Base-by-base conservation (phyloP, 192 early-diverging fungal species). In the Gigaspora rosea region DNA sequence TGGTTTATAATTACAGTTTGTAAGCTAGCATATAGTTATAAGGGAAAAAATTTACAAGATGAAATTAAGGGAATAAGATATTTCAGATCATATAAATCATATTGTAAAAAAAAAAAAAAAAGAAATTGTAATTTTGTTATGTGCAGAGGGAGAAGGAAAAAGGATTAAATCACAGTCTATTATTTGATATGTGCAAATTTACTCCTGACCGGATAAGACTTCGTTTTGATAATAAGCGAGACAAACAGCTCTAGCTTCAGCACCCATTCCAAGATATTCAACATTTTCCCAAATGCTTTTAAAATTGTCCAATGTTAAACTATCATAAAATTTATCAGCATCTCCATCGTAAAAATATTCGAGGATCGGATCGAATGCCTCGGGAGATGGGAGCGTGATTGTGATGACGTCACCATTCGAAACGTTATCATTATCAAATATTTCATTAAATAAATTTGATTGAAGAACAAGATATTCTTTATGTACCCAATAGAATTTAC, bases 331-430 rank as follows among this genome's bases (percentile, higher is more conserved):
- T 54, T 71, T 71, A 50, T 52, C 27, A n/a, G 27, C 51, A 71
- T 71, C 20, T 7, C 69, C 69, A 36, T 71, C 22, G 16, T 71
- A 71, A n/a, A 71, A 71, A 35, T 71, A 71, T 71, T 71, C 49
- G 8, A 71, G 49, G 20, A 71, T 71, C 20, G 69, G 27, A 41
- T 71, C 69, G 33, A 71, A 71, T 10, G n/a, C 2, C 12, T 71
- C n/a, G 11, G 69, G 69, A 33, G 11, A 22, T 18, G 69, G 69
- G 22, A 71, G 27, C n/a, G 20, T 12, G 8, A 71, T 71, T 9
- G 69, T 71, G 8, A 71, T 27, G 11, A 54, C 69, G 27, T 71
- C 69, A n/a, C 69, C 69, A 54, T 52, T 13, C 1, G 47, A 33
- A 8, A 71, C 16, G 11, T 48, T 8, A 35, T 41, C 36, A 27